A percentile compares a stretch with the other conserved stretches of the same genome.
These are phyloP conservation scores for Akebia trifoliata DNA, from an alignment of 164 flowering plant genomes.

Conservation along the genomic window DNA sequence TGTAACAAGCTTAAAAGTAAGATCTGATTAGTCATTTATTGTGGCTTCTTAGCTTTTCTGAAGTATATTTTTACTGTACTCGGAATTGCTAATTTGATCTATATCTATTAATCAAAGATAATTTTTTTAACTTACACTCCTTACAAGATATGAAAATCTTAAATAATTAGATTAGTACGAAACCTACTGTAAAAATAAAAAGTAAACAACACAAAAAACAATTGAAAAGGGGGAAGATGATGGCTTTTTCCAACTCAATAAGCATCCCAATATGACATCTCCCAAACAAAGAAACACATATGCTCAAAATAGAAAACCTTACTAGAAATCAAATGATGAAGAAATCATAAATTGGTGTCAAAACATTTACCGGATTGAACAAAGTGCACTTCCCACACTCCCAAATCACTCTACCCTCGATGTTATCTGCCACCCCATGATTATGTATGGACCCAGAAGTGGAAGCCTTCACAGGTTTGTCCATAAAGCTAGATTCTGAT, in stretches of 20 bases:
- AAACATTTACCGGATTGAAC: conserved; percentile 56
- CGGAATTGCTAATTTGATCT: no score
- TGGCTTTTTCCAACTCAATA: no score
- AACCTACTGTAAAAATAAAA: no score
- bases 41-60: no score
- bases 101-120: no score
- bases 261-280: no score
- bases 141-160: no score
- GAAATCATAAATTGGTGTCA: neutral
- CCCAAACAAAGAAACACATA: neutral
- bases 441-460: conserved; percentile 12
- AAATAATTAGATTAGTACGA: no score
- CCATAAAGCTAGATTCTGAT: conserved; percentile 19
- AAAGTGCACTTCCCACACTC: conserved; percentile 76
- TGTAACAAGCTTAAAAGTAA: neutral
- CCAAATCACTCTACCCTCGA: conserved; percentile 43
- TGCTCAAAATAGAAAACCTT: neutral
- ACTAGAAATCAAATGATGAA: neutral
- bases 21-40: neutral
- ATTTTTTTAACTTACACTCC: no score
- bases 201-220: no score
- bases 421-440: conserved; percentile 5
- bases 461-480: conserved; percentile 24
- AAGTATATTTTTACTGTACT: no score
- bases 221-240: no score